Evolutionary conservation across 2,329 filamentous ascomycete species (phyloP).

Genomic region (Colletotrichum lindemuthianum): DNA sequence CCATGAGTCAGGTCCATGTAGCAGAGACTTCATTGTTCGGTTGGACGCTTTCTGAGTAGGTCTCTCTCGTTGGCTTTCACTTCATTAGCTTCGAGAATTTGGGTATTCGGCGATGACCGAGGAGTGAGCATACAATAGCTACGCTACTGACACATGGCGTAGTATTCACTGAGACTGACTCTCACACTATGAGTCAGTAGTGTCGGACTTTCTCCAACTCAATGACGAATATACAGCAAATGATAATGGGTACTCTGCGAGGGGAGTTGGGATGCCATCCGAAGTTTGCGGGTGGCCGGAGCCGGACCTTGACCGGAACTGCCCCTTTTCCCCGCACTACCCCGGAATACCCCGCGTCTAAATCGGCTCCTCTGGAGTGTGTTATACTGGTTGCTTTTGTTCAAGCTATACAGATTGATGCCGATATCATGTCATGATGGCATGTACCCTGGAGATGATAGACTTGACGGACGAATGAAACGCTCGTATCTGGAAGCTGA

Average conservation of each 20-base stretch:
- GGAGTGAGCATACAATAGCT: no score
- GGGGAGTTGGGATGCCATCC: background rate
- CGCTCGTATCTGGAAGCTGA: background rate
- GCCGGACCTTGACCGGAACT: background rate
- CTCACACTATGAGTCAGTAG: slow-evolving; percentile 29
- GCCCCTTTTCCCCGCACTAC: slow-evolving; percentile 20
- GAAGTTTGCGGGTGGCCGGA: background rate
- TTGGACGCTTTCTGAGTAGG: background rate
- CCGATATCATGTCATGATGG: slow-evolving; percentile 6
- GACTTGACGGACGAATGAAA: background rate
- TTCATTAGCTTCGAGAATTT: background rate
- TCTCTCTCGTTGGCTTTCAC: background rate
- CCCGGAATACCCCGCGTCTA: slow-evolving; percentile 24
- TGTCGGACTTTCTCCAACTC: background rate
- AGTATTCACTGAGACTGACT: slow-evolving; percentile 21
- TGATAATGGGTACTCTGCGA: background rate
- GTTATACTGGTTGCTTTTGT: background rate
- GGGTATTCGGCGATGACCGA: background rate
- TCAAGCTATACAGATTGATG: background rate
- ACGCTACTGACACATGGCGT: slow-evolving; percentile 19
- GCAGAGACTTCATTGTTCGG: background rate
- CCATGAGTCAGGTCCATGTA: background rate
- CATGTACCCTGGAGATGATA: background rate
- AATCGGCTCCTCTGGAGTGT: background rate
- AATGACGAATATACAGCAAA: background rate